Conservation (phyloP, 1,284 basidiomycete species). For the Cutaneotrichosporon cyanovorans region DNA sequence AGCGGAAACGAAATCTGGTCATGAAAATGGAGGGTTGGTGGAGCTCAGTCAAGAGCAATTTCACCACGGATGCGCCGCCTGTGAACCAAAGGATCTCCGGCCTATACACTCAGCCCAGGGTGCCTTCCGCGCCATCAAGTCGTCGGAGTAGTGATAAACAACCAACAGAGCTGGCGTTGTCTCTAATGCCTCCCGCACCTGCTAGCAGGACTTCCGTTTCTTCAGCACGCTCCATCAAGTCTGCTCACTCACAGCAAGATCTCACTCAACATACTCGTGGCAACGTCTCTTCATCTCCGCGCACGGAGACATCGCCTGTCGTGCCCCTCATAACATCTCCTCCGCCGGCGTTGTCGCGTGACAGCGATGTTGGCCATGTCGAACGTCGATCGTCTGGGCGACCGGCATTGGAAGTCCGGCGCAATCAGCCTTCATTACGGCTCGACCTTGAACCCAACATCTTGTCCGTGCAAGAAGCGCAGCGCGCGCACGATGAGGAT, state of each 20-base stretch:
- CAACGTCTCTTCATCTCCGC: background rate
- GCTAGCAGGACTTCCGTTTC: slow-evolving; percentile 21
- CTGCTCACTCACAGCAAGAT: slow-evolving; percentile 5
- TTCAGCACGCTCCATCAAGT: slow-evolving; percentile 22
- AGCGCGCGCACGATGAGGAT: too few relatives aligned
- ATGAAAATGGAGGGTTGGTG: slow-evolving; percentile 49
- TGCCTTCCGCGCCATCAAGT: slow-evolving; percentile 34
- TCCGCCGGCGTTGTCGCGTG: slow-evolving; percentile 10
- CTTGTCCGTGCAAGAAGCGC: slow-evolving; percentile 9
- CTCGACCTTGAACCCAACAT: slow-evolving; percentile 40
- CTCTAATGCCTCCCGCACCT: slow-evolving; percentile 22
- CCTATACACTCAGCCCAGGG: slow-evolving; percentile 16
- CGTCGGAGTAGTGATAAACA: slow-evolving; percentile 27
- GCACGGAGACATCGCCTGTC: background rate
- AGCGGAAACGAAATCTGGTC: slow-evolving; percentile 44
- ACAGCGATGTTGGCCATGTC: background rate
- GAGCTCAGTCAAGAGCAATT: slow-evolving; percentile 47
- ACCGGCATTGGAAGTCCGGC: slow-evolving; percentile 29
- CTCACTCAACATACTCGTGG: background rate
- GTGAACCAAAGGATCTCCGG: background rate
- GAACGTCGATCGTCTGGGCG: background rate
- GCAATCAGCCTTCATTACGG: slow-evolving; percentile 40
- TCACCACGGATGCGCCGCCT: slow-evolving; percentile 24
- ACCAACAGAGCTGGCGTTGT: slow-evolving; percentile 2
- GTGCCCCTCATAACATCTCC: slow-evolving; percentile 1